A percentile compares a stretch with the other conserved stretches of the same genome.
These are phyloP conservation scores for Agaricus subrufescens DNA, from an alignment of 768 basidiomycete species.

Conservation along the genomic window DNA sequence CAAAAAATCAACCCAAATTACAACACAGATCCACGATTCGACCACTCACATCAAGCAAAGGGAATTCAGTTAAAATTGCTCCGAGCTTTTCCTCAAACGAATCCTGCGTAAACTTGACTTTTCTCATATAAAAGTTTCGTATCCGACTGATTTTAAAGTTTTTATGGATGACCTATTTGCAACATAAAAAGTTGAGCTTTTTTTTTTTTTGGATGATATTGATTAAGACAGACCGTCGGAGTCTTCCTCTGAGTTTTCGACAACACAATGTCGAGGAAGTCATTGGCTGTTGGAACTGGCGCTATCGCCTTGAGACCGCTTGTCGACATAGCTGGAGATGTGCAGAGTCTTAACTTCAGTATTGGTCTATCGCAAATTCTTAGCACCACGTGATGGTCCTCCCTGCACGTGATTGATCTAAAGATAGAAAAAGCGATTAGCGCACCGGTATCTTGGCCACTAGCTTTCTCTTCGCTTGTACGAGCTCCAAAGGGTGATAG, in stretches of 20 bases:
- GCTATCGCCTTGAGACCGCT: conserved; percentile 95
- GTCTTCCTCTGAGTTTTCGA: conserved; percentile 97
- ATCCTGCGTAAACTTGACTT: conserved; percentile 98
- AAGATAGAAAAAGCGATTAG: too few relatives aligned
- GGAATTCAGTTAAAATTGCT: conserved; percentile 93
- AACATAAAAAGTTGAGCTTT: not conserved
- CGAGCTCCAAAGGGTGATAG: too few relatives aligned
- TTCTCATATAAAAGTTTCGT: conserved; percentile 98
- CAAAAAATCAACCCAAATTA: conserved; percentile 31
- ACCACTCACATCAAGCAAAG: conserved; percentile 85
- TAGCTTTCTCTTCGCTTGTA: too few relatives aligned
- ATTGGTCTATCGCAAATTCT: too few relatives aligned
- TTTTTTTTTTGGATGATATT: not conserved
- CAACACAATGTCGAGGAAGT: conserved; percentile 92
- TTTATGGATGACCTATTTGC: conserved; percentile 87
- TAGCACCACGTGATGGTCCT: too few relatives aligned
- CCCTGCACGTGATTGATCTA: too few relatives aligned
- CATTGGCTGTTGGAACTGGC: conserved; percentile 94
- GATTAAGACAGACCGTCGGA: conserved; percentile 62
- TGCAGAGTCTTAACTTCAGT: not conserved
- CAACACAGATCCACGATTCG: conserved; percentile 1
- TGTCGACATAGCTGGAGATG: conserved; percentile 50
- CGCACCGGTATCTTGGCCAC: too few relatives aligned
- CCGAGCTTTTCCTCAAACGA: conserved; percentile 94
- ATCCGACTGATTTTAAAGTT: conserved; percentile 99